Evolutionary conservation across 169 alveolate genomes (phyloP), one percentile per base, ranked within the genome.

Genomic region (Eimeria falciformis): DNA sequence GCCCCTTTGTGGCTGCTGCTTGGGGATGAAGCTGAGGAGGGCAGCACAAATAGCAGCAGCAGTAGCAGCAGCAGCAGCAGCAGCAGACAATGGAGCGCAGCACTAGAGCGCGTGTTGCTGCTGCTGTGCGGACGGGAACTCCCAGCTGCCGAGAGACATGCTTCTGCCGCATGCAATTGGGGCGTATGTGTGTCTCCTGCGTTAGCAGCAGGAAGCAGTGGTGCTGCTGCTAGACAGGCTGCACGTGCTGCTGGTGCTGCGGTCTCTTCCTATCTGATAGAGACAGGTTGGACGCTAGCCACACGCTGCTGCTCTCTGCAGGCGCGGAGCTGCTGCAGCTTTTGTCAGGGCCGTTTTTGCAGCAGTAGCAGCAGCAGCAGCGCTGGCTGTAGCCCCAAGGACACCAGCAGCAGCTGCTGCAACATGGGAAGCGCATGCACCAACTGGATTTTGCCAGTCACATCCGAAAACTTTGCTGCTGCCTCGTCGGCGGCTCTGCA

Each of bases 361-460:
- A 1, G 5, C 56, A 37, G 83, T 53, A 77, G 46, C 40, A 47
- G 69, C 69, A 46, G n/a, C 62, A 77, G 68, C 86, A 77, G 69
- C 86, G 47, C 27, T 46, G 25, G 25, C 66, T n/a, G 47, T 43
- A 77, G 66, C 46, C 29, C 40, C 25, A 77, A 6, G 47, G 0
- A 27, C 86, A 27, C 40, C 66, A 47, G 53, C 58, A 23, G 83
- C 58, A 37, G 5, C 33, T 3, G 29, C 56, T 71, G 83, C 58
- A 71, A 56, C 83, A 71, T 25, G 83, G 83, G 83, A 12, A 40
- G 58, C 83, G 83, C 83, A 37, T 71, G 83, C 83, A 71, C 58
- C 83, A 37, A n/a, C 58, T 71, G 83, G 83, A n/a, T 27, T 40
- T 14, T 71, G 53, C 83, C 83, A 4, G 56, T 40, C 21, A 71